phyloP scores from a whole-genome alignment of 495 filamentous ascomycete genomes.

The Xylaria grammica region DNA sequence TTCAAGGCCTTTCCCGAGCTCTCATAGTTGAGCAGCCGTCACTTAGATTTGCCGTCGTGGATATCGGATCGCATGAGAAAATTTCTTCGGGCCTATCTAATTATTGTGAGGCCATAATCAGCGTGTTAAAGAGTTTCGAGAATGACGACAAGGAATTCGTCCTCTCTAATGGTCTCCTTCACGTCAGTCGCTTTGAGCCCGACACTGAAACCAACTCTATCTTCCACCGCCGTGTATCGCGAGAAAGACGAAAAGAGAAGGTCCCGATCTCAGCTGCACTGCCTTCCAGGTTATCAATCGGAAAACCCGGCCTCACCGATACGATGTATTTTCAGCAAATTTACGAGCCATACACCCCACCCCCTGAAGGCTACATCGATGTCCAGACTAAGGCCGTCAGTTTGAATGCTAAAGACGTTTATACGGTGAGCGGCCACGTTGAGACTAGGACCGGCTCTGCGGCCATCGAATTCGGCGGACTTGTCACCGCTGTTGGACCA shows the following conservation, averaged over 20 bases:
- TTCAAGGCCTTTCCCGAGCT: constrained; percentile 40
- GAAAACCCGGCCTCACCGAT: constrained; percentile 13
- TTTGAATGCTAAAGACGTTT: constrained; percentile 45
- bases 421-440: constrained; percentile 19
- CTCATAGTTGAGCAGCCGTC: constrained; percentile 47
- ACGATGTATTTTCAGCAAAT: constrained; percentile 24
- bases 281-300: constrained; percentile 23
- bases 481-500: constrained; percentile 14
- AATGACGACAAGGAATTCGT: constrained; percentile 32
- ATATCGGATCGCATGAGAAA: constrained; percentile 12
- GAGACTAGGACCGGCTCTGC: constrained; percentile 15
- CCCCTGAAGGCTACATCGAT: constrained; percentile 36
- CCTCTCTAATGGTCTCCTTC: constrained; percentile 26
- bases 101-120: neutral
- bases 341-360: neutral
- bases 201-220: constrained; percentile 29
- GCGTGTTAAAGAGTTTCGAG: neutral
- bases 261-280: neutral
- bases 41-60: constrained; percentile 34
- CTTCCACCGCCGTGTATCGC: constrained; percentile 23
- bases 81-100: neutral
- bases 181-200: constrained; percentile 37
- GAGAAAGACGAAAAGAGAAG: neutral
- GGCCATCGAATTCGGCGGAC: constrained; percentile 22
- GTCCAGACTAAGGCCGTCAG: constrained; percentile 41